Evolutionary conservation across 1,284 basidiomycete genomes (phyloP).

Genomic region (Schizophyllum commune): DNA sequence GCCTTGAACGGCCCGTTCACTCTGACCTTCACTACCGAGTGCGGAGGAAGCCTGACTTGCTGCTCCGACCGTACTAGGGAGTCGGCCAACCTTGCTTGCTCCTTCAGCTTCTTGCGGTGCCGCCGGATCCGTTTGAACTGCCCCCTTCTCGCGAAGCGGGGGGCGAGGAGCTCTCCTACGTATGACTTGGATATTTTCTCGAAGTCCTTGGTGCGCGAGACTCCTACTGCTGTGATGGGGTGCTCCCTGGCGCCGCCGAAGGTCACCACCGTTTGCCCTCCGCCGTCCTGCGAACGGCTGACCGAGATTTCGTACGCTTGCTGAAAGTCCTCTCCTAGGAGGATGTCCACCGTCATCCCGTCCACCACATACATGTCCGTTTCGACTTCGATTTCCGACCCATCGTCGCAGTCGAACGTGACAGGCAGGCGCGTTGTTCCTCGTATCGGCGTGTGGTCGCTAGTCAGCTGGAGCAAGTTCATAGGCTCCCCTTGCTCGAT

Average conservation of each 20-base stretch:
- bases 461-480: background rate
- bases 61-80: background rate
- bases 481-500: background rate
- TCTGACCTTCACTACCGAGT: background rate
- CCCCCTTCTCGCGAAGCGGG: background rate
- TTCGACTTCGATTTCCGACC: constrained; percentile 15
- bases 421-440: background rate
- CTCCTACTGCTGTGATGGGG: no score
- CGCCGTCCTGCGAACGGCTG: constrained; percentile 1
- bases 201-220: background rate
- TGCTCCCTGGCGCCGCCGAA: background rate
- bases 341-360: background rate
- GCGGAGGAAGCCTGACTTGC: background rate
- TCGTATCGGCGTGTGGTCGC: background rate
- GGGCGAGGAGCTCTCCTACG: background rate
- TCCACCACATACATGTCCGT: constrained; percentile 24
- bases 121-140: background rate
- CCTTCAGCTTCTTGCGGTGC: no score
- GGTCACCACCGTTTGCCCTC: background rate
- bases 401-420: constrained; percentile 10
- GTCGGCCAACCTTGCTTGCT: no score
- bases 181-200: constrained; percentile 4
- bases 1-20: no score
- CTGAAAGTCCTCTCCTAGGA: constrained; percentile 14
- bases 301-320: constrained; percentile 17